Base-by-base conservation (phyloP, 2,329 filamentous ascomycete genomes). In the Colletotrichum gloeosporioides region DNA sequence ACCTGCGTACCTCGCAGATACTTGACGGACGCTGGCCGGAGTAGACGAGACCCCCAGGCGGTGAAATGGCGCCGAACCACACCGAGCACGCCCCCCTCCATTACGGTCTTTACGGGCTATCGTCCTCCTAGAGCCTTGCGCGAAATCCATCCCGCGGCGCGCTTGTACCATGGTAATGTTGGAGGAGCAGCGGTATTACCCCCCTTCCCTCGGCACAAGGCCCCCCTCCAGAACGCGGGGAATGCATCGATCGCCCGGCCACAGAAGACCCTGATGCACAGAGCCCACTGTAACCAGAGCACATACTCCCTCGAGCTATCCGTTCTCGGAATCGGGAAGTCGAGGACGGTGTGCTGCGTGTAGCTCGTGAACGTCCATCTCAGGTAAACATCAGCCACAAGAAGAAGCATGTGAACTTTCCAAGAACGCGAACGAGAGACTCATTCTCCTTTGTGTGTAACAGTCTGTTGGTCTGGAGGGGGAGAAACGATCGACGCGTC, bases 31-130 rank as follows among this genome's bases (percentile, higher is more conserved):
- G 31, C 44, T 65, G 44, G 29, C 57, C 73, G 53, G 68, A 64
- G 31, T 13, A 34, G 25, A 61, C 34, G 29, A 32, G 29, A 55
- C 67, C 39, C 25, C 10, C 10, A 59, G 59, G 70, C 57, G 73
- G 70, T 69, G 39, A 62, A 76, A 76, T 64, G 73, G 73, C 73
- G 73, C 73, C 73, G 73, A 76, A 73, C 29, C 73, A 69, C 73
- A 73, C 69, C 63, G 73, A 76, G 57, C 73, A 73, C 73, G 55
- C 69, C 62, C 68, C 73, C 73, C 73, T 76, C 73, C 69, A 76
- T 73, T 44, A 69, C 70, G 57, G 57, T 69, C 73, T 29, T 10
- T 34, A 63, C 70, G 63, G 69, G 59, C n/a, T 69, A 69, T 76
- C 70, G 5, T 69, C 59, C 73, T 73, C 70, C 70, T 59, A 31